phyloP scores from a whole-genome alignment of 352 stramenopile genomes.

The Labyrinthula sp. region DNA sequence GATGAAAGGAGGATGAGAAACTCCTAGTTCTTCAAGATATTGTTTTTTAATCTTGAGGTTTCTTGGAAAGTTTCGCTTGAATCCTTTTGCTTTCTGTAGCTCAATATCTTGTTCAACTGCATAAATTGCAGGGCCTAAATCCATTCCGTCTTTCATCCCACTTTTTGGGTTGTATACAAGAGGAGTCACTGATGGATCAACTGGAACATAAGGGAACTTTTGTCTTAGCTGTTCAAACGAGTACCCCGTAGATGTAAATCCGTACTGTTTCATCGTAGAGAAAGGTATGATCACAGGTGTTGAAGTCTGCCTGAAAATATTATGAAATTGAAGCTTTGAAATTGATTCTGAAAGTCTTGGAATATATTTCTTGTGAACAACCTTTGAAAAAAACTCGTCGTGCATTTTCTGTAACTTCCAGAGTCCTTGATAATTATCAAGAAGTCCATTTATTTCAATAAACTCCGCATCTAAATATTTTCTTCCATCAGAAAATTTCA shows the following conservation, averaged over 20 bases:
- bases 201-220: conserved; percentile 19
- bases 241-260: conserved; percentile 12
- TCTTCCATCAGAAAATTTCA: no score
- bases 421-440: conserved; percentile 7
- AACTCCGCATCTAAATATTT: neutral
- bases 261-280: conserved; percentile 11
- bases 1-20: conserved; percentile 16
- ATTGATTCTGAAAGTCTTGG: conserved; percentile 10
- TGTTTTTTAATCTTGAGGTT: conserved; percentile 24
- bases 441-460: neutral
- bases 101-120: conserved; percentile 8
- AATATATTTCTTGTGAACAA: conserved; percentile 5
- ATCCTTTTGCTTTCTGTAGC: conserved; percentile 9
- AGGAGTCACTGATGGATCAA: conserved; percentile 1
- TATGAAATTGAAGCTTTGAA: conserved; percentile 14
- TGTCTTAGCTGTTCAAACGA: conserved; percentile 14
- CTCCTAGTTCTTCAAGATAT: conserved; percentile 20
- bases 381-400: conserved; percentile 10
- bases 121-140: conserved; percentile 24
- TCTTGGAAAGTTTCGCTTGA: conserved; percentile 14
- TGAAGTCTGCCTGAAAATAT: conserved; percentile 13
- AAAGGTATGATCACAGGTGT: conserved; percentile 24
- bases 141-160: conserved; percentile 6
- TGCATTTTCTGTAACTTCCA: conserved; percentile 23
- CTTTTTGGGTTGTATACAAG: conserved; percentile 14